A percentile compares a stretch with the other conserved stretches of the same genome.
Conservation (phyloP, 768 basidiomycete genomes). For the Mycena alexandri region DNA sequence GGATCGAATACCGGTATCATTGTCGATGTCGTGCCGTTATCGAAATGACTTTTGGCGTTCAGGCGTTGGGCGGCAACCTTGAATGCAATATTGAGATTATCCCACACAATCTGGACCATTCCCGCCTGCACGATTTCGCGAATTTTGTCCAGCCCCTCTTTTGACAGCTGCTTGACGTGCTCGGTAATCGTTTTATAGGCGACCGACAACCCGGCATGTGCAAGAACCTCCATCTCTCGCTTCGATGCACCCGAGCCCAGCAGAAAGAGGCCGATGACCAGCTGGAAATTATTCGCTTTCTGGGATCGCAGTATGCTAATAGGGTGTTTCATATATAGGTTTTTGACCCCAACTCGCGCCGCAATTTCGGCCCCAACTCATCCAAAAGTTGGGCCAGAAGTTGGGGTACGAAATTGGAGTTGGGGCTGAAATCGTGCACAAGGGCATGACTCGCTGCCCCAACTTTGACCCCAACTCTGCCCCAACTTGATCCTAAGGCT, state of each 20-base stretch:
- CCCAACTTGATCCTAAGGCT: too few relatives aligned
- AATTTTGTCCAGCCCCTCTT: constrained; percentile 21
- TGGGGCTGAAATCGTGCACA: too few relatives aligned
- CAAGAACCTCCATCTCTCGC: constrained; percentile 32
- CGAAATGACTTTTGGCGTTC: constrained; percentile 8
- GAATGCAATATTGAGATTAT: background rate
- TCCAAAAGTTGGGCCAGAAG: too few relatives aligned
- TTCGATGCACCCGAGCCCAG: constrained; percentile 3
- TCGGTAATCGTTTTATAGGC: constrained; percentile 14
- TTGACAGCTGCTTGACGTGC: constrained; percentile 26
- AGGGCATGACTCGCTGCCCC: too few relatives aligned
- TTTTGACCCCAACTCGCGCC: too few relatives aligned
- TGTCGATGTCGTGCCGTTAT: constrained; percentile 44
- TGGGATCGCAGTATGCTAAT: constrained; percentile 27
- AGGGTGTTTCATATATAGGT: too few relatives aligned
- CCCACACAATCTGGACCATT: background rate
- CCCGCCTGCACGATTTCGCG: constrained; percentile 35
- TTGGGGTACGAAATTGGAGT: too few relatives aligned
- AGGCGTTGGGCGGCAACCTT: background rate
- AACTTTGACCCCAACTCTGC: too few relatives aligned
- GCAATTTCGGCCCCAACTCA: too few relatives aligned
- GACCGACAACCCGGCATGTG: constrained; percentile 29
- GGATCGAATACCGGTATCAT: constrained; percentile 38
- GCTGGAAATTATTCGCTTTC: constrained; percentile 36
- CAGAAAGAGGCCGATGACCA: constrained; percentile 30